Evolutionary conservation across 352 stramenopile species (phyloP), one percentile per base, ranked within the genome.

Genomic region (Globisporangium mamillatum): DNA sequence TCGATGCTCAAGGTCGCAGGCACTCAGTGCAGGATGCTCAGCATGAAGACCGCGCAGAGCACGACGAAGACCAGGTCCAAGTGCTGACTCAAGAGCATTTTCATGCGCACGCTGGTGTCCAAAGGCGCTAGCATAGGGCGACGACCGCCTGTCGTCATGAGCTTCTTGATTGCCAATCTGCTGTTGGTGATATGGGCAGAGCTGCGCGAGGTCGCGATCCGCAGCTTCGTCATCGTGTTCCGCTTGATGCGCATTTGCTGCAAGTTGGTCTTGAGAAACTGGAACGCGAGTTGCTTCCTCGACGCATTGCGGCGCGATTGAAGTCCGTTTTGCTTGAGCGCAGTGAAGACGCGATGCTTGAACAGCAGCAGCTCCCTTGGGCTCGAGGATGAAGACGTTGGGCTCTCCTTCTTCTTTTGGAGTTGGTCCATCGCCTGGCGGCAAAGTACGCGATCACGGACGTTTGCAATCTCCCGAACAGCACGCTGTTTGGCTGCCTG

Each of bases 251-350:
- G 65, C 60, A 72, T 68, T 41, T 72, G 53, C 44, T 63, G 60
- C 67, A 44, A 50, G 29, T 72, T 46, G 3, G 18, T 34, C 60
- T 61, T 66, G 44, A 73, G 44, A 34, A 52, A n/a, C 8, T 77
- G 64, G 57, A 93, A 89, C 14, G 71, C 84, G 10, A 70, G 67
- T 54, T 72, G 66, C 69, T 90, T 89, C 38, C 76, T 75, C 0
- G 38, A 64, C 18, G 74, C 24, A 54, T 70, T 88, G 52, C 72
- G 68, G 4, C 29, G 52, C 16, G 79, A 84, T 10, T 66, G 55
- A n/a, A 50, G 12, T 14, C 56, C 32, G 22, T 69, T 50, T 34
- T 54, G 55, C 57, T 62, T 60, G 34, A 46, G 60, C 71, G 34
- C 71, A 57, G 58, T 84, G 38, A 73, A 73, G 4, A 53, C 67